Evolutionary conservation across 2,329 filamentous ascomycete genomes (phyloP).

Genomic region (Colletotrichum sp.): DNA sequence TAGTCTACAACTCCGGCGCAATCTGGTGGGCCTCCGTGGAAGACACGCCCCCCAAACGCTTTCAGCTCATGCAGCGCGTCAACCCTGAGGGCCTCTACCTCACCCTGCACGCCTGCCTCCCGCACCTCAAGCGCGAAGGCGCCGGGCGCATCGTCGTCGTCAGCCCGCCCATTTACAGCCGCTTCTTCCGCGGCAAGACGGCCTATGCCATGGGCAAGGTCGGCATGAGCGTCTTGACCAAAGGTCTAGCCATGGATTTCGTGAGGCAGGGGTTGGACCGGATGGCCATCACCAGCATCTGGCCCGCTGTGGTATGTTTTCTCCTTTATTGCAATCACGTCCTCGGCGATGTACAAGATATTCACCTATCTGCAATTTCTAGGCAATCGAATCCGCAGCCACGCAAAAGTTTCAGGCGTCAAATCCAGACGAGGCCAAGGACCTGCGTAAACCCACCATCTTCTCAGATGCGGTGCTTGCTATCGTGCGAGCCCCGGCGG

Average conservation of each 20-base stretch:
- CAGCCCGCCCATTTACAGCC: conserved; percentile 82
- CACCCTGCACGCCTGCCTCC: conserved; percentile 70
- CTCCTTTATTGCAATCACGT: background rate
- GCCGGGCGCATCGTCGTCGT: conserved; percentile 76
- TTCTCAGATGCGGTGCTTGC: conserved; percentile 82
- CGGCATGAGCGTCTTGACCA: conserved; percentile 81
- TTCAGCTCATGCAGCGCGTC: conserved; percentile 77
- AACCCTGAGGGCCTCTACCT: conserved; percentile 80
- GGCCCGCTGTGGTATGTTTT: conserved; percentile 73
- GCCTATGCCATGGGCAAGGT: conserved; percentile 83
- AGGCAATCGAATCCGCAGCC: conserved; percentile 76
- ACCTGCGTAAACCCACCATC: conserved; percentile 73
- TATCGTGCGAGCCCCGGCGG: conserved; percentile 66
- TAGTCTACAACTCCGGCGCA: conserved; percentile 84
- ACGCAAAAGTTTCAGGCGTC: conserved; percentile 58
- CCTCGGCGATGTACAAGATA: background rate
- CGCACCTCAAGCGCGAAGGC: conserved; percentile 60
- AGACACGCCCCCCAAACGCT: conserved; percentile 73
- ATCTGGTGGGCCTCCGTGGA: conserved; percentile 84
- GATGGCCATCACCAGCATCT: conserved; percentile 83
- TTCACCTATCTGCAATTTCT: background rate
- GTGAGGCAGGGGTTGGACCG: conserved; percentile 64
- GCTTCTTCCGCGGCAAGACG: conserved; percentile 86
- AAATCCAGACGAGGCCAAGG: conserved; percentile 52
- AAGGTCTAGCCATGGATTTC: conserved; percentile 84